Conservation (phyloP, 2,329 filamentous ascomycete species). For the Madurella fahalii region DNA sequence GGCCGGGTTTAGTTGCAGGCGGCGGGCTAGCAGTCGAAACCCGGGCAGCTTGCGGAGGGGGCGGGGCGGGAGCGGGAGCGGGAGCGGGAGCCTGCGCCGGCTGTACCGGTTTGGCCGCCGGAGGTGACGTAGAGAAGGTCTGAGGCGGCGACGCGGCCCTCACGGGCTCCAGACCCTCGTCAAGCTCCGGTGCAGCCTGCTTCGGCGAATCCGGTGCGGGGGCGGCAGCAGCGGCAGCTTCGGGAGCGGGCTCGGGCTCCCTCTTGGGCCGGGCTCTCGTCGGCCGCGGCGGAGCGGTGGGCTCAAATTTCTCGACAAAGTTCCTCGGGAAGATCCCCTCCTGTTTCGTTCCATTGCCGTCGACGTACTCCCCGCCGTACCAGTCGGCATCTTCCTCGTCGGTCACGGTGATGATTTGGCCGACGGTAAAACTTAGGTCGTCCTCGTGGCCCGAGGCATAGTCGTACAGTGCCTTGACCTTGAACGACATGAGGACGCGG, state of each 20-base stretch:
- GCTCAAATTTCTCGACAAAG: slow-evolving; percentile 96
- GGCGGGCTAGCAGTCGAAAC: slow-evolving; percentile 33
- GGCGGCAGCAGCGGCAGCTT: slow-evolving; percentile 22
- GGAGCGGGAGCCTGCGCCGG: slow-evolving; percentile 35
- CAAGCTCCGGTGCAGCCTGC: slow-evolving; percentile 26
- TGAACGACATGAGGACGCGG: slow-evolving; percentile 67
- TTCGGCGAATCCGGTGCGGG: slow-evolving; percentile 28
- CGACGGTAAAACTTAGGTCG: slow-evolving; percentile 79
- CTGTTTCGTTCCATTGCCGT: slow-evolving; percentile 67
- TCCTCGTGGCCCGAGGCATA: slow-evolving; percentile 92
- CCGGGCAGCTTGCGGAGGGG: slow-evolving; percentile 35
- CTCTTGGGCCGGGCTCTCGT: slow-evolving; percentile 69
- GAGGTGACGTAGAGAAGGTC: slow-evolving; percentile 27
- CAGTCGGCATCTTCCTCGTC: slow-evolving; percentile 91
- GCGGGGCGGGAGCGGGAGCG: slow-evolving; percentile 31
- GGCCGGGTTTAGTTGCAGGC: slow-evolving; percentile 36
- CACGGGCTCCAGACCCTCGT: slow-evolving; percentile 25
- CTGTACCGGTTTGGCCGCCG: slow-evolving; percentile 32
- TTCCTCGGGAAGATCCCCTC: slow-evolving; percentile 93
- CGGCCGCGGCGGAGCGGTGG: slow-evolving; percentile 82
- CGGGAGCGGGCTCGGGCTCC: slow-evolving; percentile 40
- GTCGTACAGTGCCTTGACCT: slow-evolving; percentile 93
- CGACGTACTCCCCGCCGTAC: slow-evolving; percentile 85
- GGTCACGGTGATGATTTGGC: slow-evolving; percentile 90
- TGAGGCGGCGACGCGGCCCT: slow-evolving; percentile 25